Conservation (phyloP, 371 early-diverging fungal genomes). For the Rhizopus stolonifer region DNA sequence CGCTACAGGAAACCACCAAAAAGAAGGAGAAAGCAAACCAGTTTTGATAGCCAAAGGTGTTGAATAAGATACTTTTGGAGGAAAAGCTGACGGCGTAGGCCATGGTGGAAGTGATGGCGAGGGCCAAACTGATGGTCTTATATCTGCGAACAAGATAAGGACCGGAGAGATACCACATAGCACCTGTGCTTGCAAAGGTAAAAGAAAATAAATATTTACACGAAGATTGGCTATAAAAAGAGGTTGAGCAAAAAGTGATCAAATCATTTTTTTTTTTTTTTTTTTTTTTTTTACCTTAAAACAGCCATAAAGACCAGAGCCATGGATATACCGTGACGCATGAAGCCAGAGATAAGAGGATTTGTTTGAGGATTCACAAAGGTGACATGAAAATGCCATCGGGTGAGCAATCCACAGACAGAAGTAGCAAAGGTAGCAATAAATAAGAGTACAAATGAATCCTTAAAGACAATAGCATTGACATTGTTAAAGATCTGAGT, state of each 20-base stretch:
- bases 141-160: conserved; percentile 41
- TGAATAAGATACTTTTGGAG: conserved; percentile 16
- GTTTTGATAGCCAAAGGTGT: conserved; percentile 34
- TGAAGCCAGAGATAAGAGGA: conserved; percentile 11
- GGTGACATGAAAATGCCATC: conserved; percentile 38
- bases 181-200: conserved; percentile 13
- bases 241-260: no score
- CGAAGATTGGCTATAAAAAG: conserved; percentile 15
- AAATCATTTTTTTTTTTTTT: no score
- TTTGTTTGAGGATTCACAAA: conserved; percentile 26
- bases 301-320: conserved; percentile 16
- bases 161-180: conserved; percentile 28
- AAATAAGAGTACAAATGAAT: conserved; percentile 38
- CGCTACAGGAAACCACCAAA: conserved; percentile 35
- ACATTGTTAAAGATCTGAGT: conserved; percentile 2
- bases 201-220: conserved; percentile 7
- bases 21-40: conserved; percentile 40
- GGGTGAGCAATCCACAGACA: conserved; percentile 26
- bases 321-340: conserved; percentile 26
- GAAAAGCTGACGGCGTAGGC: conserved; percentile 28
- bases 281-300: conserved; percentile 33
- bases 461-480: conserved; percentile 2
- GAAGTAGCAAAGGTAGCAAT: conserved; percentile 37
- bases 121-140: conserved; percentile 7
- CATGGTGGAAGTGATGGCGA: conserved; percentile 27